Conservation (phyloP, 1,284 basidiomycete genomes). For the Meripilus lineatus region DNA sequence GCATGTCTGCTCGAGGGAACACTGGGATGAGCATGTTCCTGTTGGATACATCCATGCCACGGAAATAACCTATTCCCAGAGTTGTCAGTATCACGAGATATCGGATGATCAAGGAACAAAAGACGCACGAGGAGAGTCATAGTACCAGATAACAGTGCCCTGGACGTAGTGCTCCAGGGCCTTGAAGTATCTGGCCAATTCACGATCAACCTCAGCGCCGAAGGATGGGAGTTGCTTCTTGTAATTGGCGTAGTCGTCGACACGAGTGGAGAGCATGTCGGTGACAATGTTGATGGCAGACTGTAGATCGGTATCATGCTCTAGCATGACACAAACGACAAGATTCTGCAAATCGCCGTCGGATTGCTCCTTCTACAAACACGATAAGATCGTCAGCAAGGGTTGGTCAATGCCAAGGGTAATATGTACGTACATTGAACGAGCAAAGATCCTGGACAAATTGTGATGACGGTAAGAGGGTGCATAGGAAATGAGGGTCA, state of each 20-base stretch:
- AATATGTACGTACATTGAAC: conserved; percentile 34
- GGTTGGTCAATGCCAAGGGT: conserved; percentile 7
- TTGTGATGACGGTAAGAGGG: neutral
- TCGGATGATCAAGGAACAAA: neutral
- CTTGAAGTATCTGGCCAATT: conserved; percentile 33
- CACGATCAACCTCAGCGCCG: conserved; percentile 34
- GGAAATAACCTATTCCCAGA: conserved; percentile 17
- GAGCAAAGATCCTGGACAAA: conserved; percentile 39
- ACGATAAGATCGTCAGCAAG: conserved; percentile 6
- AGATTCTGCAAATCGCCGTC: conserved; percentile 48
- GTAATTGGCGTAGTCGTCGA: conserved; percentile 34
- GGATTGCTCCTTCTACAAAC: conserved; percentile 42
- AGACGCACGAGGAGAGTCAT: conserved; percentile 8
- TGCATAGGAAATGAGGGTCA: neutral
- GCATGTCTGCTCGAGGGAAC: conserved; percentile 9
- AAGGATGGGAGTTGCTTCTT: conserved; percentile 38
- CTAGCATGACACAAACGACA: conserved; percentile 43
- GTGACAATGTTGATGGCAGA: conserved; percentile 37
- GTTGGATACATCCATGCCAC: conserved; percentile 16
- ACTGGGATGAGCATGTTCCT: conserved; percentile 19
- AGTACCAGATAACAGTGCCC: conserved; percentile 40
- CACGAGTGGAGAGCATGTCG: conserved; percentile 37
- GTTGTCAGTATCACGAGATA: neutral
- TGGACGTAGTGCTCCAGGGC: conserved; percentile 44
- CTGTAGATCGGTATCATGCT: conserved; percentile 38